Conservation (phyloP, 352 stramenopile species). For the Phytophthora hibernalis region DNA sequence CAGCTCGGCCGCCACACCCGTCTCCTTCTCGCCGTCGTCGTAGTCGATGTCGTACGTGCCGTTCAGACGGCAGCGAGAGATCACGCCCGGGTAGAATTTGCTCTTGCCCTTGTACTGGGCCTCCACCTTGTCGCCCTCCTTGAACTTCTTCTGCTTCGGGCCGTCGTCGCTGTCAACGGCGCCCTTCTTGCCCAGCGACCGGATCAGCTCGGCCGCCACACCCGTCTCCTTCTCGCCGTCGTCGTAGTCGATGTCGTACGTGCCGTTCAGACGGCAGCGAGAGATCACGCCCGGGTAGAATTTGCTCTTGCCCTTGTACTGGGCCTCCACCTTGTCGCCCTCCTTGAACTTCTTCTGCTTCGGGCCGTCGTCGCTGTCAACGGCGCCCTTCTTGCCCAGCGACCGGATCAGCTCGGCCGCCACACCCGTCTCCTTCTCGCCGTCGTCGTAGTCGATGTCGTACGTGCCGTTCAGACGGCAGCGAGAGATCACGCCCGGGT, state of each 20-base stretch:
- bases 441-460: conserved; percentile 25
- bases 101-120: conserved; percentile 28
- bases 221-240: conserved; percentile 26
- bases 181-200: conserved; percentile 13
- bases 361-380: conserved; percentile 8
- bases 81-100: conserved; percentile 24
- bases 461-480: conserved; percentile 24
- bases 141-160: conserved; percentile 25
- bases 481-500: conserved; percentile 20
- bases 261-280: conserved; percentile 22
- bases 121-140: conserved; percentile 25
- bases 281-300: conserved; percentile 25
- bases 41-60: conserved; percentile 29
- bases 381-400: conserved; percentile 9
- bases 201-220: conserved; percentile 24
- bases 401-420: conserved; percentile 18
- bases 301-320: conserved; percentile 28
- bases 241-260: conserved; percentile 27
- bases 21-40: conserved; percentile 25
- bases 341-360: conserved; percentile 25
- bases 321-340: conserved; percentile 24
- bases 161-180: conserved; percentile 19
- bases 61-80: conserved; percentile 22
- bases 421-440: conserved; percentile 16
- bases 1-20: conserved; percentile 23